A percentile compares a stretch with the other conserved stretches of the same genome.
These are phyloP conservation scores for Brachypodium distachyon DNA, from an alignment of 202 grass and related monocot genomes.

Conservation along the genomic window DNA sequence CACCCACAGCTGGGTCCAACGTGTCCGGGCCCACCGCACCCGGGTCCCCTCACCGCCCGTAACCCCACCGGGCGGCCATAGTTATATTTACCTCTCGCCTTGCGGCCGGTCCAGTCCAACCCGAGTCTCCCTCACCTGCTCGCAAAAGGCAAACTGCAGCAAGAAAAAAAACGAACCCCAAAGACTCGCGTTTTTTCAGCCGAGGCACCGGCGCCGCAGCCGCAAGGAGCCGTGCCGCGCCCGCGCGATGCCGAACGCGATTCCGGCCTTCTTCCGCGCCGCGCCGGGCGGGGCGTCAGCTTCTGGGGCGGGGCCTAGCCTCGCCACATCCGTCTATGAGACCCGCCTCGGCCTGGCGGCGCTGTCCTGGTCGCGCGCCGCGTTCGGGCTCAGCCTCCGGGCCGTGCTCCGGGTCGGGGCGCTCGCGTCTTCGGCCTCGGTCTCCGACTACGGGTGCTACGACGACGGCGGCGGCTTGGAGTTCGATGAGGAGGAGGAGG, in stretches of 20 bases:
- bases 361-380: conserved; percentile 80
- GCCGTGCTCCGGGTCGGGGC: conserved; percentile 52
- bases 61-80: neutral
- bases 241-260: conserved; percentile 41
- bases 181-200: neutral
- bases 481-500: conserved; percentile 17
- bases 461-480: neutral
- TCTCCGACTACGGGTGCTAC: conserved; percentile 16
- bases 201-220: neutral
- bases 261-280: conserved; percentile 45
- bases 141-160: neutral
- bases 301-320: conserved; percentile 24
- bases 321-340: conserved; percentile 82
- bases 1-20: conserved; percentile 36
- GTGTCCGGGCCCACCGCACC: neutral
- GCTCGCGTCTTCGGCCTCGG: neutral
- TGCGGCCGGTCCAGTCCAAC: neutral
- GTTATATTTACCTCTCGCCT: conserved; percentile 21
- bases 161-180: neutral
- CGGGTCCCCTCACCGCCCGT: neutral
- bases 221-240: neutral
- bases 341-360: conserved; percentile 64
- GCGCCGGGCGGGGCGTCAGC: conserved; percentile 7
- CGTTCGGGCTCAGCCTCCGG: conserved; percentile 72
- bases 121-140: neutral